Conservation (phyloP, 495 filamentous ascomycete species). For the Opeltia flavorubescens region DNA sequence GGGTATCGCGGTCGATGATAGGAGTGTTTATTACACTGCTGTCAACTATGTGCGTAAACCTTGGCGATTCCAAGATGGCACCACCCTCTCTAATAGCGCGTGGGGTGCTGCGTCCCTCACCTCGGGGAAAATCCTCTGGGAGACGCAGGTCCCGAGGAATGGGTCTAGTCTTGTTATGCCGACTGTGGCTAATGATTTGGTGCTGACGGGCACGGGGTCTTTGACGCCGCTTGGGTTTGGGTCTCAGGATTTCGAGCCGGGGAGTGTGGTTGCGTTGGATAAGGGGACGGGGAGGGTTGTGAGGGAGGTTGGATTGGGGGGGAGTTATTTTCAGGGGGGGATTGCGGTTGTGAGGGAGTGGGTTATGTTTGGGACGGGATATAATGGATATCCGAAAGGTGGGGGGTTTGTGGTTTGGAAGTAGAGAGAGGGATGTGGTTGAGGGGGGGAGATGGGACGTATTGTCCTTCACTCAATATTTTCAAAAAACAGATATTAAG, state of each 20-base stretch:
- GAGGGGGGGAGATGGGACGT: too few relatives aligned
- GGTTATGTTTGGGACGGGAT: constrained; percentile 2
- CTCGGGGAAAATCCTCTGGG: constrained; percentile 19
- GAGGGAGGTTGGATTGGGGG: neutral
- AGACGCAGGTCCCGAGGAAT: constrained; percentile 10
- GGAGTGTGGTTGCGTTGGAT: neutral
- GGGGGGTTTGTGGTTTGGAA: too few relatives aligned
- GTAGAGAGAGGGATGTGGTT: too few relatives aligned
- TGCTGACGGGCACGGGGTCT: constrained; percentile 2
- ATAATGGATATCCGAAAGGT: neutral
- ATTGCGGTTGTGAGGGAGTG: constrained; percentile 1
- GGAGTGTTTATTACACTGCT: constrained; percentile 22
- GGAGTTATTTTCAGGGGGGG: neutral
- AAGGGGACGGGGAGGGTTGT: constrained; percentile 1
- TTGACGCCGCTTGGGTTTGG: too few relatives aligned
- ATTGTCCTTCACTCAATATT: too few relatives aligned
- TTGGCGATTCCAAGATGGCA: constrained; percentile 13
- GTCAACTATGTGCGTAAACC: constrained; percentile 13
- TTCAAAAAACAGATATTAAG: too few relatives aligned
- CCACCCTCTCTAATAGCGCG: constrained; percentile 16
- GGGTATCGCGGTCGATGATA: constrained; percentile 25
- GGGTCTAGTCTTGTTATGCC: constrained; percentile 11
- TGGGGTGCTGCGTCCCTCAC: constrained; percentile 20
- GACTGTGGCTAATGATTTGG: constrained; percentile 21
- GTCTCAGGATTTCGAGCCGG: neutral